These are phyloP conservation scores for Venturia nashicola DNA, from an alignment of 2,329 filamentous ascomycete genomes.

Conservation along the genomic window DNA sequence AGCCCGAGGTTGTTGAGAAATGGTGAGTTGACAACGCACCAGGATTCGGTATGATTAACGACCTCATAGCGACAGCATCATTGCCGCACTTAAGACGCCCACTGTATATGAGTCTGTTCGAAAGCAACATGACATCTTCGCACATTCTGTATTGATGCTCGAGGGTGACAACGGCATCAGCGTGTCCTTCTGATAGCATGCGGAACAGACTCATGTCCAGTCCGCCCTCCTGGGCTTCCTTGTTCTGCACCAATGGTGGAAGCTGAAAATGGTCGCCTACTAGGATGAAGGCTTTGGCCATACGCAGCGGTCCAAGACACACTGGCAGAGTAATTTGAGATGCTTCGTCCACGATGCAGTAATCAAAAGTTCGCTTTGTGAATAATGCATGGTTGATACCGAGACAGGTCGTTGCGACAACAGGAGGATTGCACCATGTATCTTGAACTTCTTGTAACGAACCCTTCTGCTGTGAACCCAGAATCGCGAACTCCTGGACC, in stretches of 20 bases:
- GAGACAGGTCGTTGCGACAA: constrained; percentile 91
- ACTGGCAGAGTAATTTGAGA: constrained; percentile 95
- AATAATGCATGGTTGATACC: constrained; percentile 86
- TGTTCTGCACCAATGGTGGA: constrained; percentile 86
- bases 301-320: constrained; percentile 83
- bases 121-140: constrained; percentile 88
- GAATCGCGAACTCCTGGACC: constrained; percentile 70
- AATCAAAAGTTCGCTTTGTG: constrained; percentile 81
- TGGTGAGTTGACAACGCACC: constrained; percentile 39
- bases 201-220: constrained; percentile 92
- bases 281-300: constrained; percentile 85
- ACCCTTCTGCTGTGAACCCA: constrained; percentile 61
- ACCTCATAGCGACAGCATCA: constrained; percentile 55
- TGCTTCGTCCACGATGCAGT: constrained; percentile 96
- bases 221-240: constrained; percentile 72
- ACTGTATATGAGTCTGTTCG: constrained; percentile 87
- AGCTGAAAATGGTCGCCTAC: constrained; percentile 96
- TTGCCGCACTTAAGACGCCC: constrained; percentile 84
- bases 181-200: constrained; percentile 77
- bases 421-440: constrained; percentile 72
- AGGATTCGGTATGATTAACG: constrained; percentile 52
- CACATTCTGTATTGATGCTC: constrained; percentile 98
- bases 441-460: constrained; percentile 73
- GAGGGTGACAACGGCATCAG: constrained; percentile 75
- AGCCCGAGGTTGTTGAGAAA: constrained; percentile 16